Evolutionary conservation across 768 basidiomycete species (phyloP), one percentile per base, ranked within the genome.

Genomic region (Mycena crocata): DNA sequence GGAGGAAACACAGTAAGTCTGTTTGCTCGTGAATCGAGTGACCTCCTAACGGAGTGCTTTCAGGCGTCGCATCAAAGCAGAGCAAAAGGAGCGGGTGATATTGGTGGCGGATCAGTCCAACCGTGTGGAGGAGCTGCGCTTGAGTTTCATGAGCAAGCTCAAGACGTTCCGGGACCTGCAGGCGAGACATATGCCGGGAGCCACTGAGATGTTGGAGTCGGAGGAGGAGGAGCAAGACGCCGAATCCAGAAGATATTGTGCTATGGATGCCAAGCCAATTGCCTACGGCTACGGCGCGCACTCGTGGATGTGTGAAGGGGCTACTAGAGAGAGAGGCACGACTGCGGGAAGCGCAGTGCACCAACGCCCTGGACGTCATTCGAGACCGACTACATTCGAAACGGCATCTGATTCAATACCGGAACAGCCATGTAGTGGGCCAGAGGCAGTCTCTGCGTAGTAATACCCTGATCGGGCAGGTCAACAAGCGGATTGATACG

Each of bases 261-360:
- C 49, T 70, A 6, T 70, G 56, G 55, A 34, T 70, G 7, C 69
- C 66, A 19, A 44, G 42, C n/a, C n/a, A 44, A 23, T 23, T 70
- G 65, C n/a, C n/a, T n/a, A 0, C 30, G 60, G 21, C 12, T 62
- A 14, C 42, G 57, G 30, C 4, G 55, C 28, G n/a, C 13, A 34
- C 13, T 37, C 5, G 9, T 17, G 24, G 21, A 44, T 28, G 57
- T 17, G 31, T 66, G 39, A 17, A 10, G 44, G 40, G 49, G 5
- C 26, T 70, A 4, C 15, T 2, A 14, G 42, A 50, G 23, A 57
- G 26, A 30, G 65, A 70, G 48, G 42, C 39, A 3, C n/a, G 39
- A n/a, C 31, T 70, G 44, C 55, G 66, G 0, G 40, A 40, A 21
- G 65, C 49, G 15, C 69, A 67, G 32, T 62, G 60, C n/a, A 17